Evolutionary conservation across 306 rosid species (phyloP).

Genomic region (Sicyos baderoa): DNA sequence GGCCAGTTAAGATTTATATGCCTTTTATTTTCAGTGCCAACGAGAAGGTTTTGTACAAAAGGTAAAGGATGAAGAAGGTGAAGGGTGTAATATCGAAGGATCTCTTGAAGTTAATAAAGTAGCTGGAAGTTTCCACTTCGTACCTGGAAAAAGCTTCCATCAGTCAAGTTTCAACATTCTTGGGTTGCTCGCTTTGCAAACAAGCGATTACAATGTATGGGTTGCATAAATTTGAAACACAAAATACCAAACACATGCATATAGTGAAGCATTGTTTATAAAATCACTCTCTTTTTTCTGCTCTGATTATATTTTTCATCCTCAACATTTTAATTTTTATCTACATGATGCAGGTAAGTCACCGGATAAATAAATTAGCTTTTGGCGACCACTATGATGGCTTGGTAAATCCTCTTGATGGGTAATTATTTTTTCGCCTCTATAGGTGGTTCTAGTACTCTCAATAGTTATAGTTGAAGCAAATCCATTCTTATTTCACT

Average conservation of each 20-base stretch:
- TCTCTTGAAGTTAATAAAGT: slow-evolving; percentile 82
- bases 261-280: neutral
- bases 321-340: slow-evolving; percentile 17
- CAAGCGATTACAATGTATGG: slow-evolving; percentile 57
- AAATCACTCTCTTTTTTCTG: neutral
- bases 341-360: slow-evolving; percentile 68
- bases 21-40: slow-evolving; percentile 54
- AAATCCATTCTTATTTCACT: neutral
- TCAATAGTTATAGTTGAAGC: neutral
- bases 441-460: neutral
- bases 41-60: slow-evolving; percentile 79
- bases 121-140: slow-evolving; percentile 80
- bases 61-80: slow-evolving; percentile 85
- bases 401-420: slow-evolving; percentile 81
- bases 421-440: slow-evolving; percentile 40
- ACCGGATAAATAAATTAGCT: slow-evolving; percentile 67
- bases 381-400: slow-evolving; percentile 77
- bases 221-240: neutral
- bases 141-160: slow-evolving; percentile 79
- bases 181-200: slow-evolving; percentile 47
- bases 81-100: slow-evolving; percentile 87
- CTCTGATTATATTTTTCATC: neutral
- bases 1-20: neutral
- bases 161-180: slow-evolving; percentile 47
- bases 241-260: neutral